Percentiles rank a stretch among this genome's conserved stretches.
Evolutionary conservation across 495 filamentous ascomycete species (phyloP).

Genomic region (Aspergillus indologenus): DNA sequence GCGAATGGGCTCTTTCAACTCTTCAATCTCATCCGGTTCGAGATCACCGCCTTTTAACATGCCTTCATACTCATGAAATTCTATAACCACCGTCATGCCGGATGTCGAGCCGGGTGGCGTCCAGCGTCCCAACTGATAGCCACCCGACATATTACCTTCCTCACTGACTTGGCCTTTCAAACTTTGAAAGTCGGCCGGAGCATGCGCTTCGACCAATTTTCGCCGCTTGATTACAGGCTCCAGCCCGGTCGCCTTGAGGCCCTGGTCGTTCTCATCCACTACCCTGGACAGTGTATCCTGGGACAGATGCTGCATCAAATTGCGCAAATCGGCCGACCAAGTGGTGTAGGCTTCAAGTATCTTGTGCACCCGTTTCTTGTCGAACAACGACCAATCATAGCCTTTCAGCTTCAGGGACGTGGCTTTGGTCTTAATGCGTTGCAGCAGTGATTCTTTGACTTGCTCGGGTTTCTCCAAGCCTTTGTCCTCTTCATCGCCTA

Average conservation of each 20-base stretch:
- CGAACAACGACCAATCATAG: conserved; percentile 26
- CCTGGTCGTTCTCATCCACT: conserved; percentile 6
- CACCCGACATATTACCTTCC: conserved; percentile 9
- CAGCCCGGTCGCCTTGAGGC: conserved; percentile 18
- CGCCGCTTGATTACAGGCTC: conserved; percentile 20
- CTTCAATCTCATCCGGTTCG: conserved; percentile 16
- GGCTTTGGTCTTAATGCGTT: conserved; percentile 19
- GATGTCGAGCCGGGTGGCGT: neutral
- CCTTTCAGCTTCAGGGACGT: conserved; percentile 20
- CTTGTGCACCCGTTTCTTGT: conserved; percentile 22
- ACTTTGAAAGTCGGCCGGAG: conserved; percentile 18
- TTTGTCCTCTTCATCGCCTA: neutral
- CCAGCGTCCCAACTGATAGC: conserved; percentile 20
- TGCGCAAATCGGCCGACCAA: conserved; percentile 18
- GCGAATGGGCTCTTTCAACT: conserved; percentile 18
- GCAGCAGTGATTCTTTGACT: conserved; percentile 14
- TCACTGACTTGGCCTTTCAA: conserved; percentile 19
- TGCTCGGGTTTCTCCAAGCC: conserved; percentile 11
- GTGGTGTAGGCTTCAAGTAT: conserved; percentile 20
- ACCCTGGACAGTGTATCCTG: conserved; percentile 16
- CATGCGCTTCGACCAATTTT: conserved; percentile 13
- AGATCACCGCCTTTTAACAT: conserved; percentile 18
- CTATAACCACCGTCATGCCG: conserved; percentile 12
- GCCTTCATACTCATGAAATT: conserved; percentile 23
- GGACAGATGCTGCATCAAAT: conserved; percentile 23